A percentile compares a stretch with the other conserved stretches of the same genome.
Conservation (phyloP, 495 filamentous ascomycete species). For the Hyaloscypha variabilis region DNA sequence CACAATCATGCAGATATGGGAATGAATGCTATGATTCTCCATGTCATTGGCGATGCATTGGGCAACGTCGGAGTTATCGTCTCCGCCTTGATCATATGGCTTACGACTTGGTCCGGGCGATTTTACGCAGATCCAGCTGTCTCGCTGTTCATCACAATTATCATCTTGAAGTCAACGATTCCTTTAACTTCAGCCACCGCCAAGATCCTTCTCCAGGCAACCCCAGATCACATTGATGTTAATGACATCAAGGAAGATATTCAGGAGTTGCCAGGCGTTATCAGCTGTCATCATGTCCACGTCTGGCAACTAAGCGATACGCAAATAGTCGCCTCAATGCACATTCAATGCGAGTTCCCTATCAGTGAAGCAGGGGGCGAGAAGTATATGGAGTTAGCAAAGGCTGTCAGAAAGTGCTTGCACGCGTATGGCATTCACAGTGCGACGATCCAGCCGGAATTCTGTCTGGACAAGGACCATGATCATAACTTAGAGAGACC, state of each 20-base stretch:
- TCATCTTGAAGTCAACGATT: slow-evolving; percentile 89
- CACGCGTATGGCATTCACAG: slow-evolving; percentile 97
- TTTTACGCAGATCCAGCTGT: slow-evolving; percentile 91
- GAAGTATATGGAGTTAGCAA: slow-evolving; percentile 87
- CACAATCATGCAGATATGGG: slow-evolving; percentile 89
- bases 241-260: slow-evolving; percentile 94
- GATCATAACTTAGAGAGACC: slow-evolving; percentile 37
- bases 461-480: slow-evolving; percentile 61
- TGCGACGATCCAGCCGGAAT: slow-evolving; percentile 98
- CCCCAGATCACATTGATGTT: slow-evolving; percentile 81
- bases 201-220: slow-evolving; percentile 93
- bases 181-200: slow-evolving; percentile 91
- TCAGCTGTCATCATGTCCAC: slow-evolving; percentile 92
- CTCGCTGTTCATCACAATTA: slow-evolving; percentile 93
- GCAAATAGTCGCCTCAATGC: slow-evolving; percentile 87
- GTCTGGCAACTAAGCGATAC: slow-evolving; percentile 97
- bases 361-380: slow-evolving; percentile 71
- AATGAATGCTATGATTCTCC: slow-evolving; percentile 96
- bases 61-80: slow-evolving; percentile 96
- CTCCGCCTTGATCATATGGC: slow-evolving; percentile 92
- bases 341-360: slow-evolving; percentile 81
- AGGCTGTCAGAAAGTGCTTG: slow-evolving; percentile 77
- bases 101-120: slow-evolving; percentile 61
- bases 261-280: slow-evolving; percentile 75
- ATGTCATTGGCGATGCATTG: slow-evolving; percentile 94